Evolutionary conservation across 768 basidiomycete genomes (phyloP), one percentile per base, ranked within the genome.

Genomic region (Filobasidium wieringae): DNA sequence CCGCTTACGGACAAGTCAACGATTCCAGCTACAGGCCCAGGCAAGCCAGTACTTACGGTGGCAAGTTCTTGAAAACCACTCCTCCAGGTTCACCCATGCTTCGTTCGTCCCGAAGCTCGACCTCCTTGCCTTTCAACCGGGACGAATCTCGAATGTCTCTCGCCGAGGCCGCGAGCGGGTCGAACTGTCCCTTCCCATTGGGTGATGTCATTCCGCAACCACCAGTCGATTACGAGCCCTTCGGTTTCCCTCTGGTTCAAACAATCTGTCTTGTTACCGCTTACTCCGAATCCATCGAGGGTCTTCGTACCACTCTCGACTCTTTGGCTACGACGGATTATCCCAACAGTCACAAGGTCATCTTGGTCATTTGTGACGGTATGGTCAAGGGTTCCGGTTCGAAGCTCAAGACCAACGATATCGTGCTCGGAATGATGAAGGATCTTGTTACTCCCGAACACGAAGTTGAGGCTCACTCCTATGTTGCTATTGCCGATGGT

Each of bases 401-500:
- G 67, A 74, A 79, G 51, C 68, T 88, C 70, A 85, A 87, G 49
- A 99, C 95, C 0, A 93, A 93, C 22, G 90, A 97, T 66, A 96
- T 99, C 64, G 84, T 85, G 66, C 75, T 99, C 63, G 76, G 81
- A 36, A 97, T 97, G 95, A 99, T 99, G 95, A 91, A 86, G 76
- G 91, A 96, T 39, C 82, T 95, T 55, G 76, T 95, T 62, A 80
- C 89, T 26, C 76, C 82, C 0, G 80, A 84, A 0, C 78, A 84
- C 22, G 89, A 96, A 52, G 89, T 96, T 33, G 88, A 95, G 72
- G 77, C 90, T 2, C 88, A 93, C 65, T 93, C 90, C 27, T 99
- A 97, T 68, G 91, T 97, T 54, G 91, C 95, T 59, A 96, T 99
- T 66, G 95, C 95, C 15, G 93, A 99, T 69, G 95, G 95, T n/a